Evolutionary conservation across 1,284 basidiomycete genomes (phyloP).

Genomic region (Puccinia polysora): DNA sequence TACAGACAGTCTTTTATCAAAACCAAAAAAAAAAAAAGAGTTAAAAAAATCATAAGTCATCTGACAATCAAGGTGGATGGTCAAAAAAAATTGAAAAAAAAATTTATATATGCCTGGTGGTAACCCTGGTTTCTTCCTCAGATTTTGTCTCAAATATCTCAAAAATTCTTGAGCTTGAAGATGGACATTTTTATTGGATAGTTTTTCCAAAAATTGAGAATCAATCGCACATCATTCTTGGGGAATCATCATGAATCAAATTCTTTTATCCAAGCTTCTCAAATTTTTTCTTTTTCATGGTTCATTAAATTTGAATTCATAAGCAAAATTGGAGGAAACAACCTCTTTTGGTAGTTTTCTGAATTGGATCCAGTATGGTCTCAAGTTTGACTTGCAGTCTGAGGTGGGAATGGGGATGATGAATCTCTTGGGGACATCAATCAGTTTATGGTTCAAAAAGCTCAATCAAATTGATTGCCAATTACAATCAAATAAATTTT

Average conservation of each 20-base stretch:
- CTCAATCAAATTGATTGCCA: slow-evolving; percentile 82
- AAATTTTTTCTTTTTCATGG: slow-evolving; percentile 59
- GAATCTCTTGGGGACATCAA: neutral
- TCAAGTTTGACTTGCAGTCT: slow-evolving; percentile 31
- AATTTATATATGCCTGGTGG: too few species aligned
- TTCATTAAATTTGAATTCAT: slow-evolving; percentile 64
- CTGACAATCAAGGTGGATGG: too few species aligned
- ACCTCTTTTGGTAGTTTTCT: slow-evolving; percentile 30
- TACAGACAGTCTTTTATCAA: too few species aligned
- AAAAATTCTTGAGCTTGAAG: slow-evolving; percentile 61
- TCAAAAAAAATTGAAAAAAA: too few species aligned
- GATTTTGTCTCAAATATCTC: slow-evolving; percentile 53
- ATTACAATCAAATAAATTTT: slow-evolving; percentile 75
- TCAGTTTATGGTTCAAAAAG: slow-evolving; percentile 43
- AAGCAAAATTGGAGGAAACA: neutral
- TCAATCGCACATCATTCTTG: too few species aligned
- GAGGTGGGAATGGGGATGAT: neutral
- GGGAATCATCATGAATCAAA: too few species aligned
- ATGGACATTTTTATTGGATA: slow-evolving; percentile 60
- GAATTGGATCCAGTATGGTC: slow-evolving; percentile 21
- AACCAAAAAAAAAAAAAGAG: too few species aligned
- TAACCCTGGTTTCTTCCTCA: neutral
- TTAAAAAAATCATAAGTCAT: too few species aligned
- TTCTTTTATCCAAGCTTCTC: too few species aligned
- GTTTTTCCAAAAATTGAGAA: slow-evolving; percentile 67